These are phyloP conservation scores for Pyricularia sp. DNA, from an alignment of 2,329 filamentous ascomycete genomes.

Conservation along the genomic window DNA sequence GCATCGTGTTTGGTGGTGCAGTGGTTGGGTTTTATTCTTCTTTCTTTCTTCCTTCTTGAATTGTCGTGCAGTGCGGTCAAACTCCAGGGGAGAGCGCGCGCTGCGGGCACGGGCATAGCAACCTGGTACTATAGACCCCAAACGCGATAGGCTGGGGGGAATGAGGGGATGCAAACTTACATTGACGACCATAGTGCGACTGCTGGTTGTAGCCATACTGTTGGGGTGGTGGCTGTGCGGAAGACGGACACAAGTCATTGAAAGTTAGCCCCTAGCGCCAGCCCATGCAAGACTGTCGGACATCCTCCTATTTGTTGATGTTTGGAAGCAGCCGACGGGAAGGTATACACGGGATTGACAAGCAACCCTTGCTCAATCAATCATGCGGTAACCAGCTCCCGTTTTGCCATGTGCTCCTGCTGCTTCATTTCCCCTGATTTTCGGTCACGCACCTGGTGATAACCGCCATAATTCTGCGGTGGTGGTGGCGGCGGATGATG, in stretches of 20 bases:
- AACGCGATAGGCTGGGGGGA: neutral
- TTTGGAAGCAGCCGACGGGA: neutral
- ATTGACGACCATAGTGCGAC: constrained; percentile 35
- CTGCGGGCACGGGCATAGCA: neutral
- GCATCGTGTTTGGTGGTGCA: neutral
- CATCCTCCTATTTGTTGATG: neutral
- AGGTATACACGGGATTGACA: neutral
- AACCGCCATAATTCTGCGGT: constrained; percentile 32
- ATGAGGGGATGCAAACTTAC: constrained; percentile 20
- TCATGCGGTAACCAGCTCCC: neutral
- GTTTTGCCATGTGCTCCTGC: neutral
- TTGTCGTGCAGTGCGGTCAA: neutral
- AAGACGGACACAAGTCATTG: constrained; percentile 2
- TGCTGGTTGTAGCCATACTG: constrained; percentile 30
- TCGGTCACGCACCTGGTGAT: constrained; percentile 21
- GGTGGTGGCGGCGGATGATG: constrained; percentile 35
- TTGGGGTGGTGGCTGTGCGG: constrained; percentile 21
- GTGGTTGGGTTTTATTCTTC: constrained; percentile 6
- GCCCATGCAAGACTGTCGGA: neutral
- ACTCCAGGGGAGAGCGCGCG: neutral
- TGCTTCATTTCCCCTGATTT: neutral
- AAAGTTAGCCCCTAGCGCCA: neutral
- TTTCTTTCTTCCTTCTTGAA: neutral
- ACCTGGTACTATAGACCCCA: neutral
- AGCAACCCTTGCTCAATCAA: neutral